Evolutionary conservation across 108 stramenopile species (phyloP).

Genomic region (Conticribra guillardii): DNA sequence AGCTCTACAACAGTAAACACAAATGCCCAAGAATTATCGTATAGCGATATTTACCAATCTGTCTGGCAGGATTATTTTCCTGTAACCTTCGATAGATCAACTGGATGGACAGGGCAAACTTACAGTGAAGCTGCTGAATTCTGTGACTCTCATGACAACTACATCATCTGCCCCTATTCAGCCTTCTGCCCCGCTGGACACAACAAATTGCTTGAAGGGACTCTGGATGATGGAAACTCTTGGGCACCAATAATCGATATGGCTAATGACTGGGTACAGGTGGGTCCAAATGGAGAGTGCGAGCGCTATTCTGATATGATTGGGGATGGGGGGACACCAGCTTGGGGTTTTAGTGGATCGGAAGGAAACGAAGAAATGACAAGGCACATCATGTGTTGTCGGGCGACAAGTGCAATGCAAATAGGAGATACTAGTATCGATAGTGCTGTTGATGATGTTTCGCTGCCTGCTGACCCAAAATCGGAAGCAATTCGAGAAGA

Average conservation of each 20-base stretch:
- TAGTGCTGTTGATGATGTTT: background rate
- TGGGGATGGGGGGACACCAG: background rate
- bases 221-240: constrained; percentile 1
- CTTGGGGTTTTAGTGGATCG: background rate
- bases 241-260: background rate
- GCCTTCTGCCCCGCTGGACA: constrained; percentile 46
- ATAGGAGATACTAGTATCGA: background rate
- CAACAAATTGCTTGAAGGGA: constrained; percentile 7
- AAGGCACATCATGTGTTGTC: constrained; percentile 5
- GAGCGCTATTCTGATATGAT: background rate
- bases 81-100: constrained; percentile 5
- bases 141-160: constrained; percentile 13
- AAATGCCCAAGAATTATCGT: background rate
- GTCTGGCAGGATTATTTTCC: constrained; percentile 3
- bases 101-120: constrained; percentile 33
- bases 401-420: constrained; percentile 2
- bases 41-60: constrained; percentile 1
- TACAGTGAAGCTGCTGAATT: constrained; percentile 30
- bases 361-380: background rate
- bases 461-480: background rate
- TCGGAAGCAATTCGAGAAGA: background rate
- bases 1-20: background rate
- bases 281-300: background rate
- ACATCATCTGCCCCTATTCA: constrained; percentile 38
- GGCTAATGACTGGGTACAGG: background rate